phyloP scores from a whole-genome alignment of 2,329 filamentous ascomycete species.

The Eutypella sp. region DNA sequence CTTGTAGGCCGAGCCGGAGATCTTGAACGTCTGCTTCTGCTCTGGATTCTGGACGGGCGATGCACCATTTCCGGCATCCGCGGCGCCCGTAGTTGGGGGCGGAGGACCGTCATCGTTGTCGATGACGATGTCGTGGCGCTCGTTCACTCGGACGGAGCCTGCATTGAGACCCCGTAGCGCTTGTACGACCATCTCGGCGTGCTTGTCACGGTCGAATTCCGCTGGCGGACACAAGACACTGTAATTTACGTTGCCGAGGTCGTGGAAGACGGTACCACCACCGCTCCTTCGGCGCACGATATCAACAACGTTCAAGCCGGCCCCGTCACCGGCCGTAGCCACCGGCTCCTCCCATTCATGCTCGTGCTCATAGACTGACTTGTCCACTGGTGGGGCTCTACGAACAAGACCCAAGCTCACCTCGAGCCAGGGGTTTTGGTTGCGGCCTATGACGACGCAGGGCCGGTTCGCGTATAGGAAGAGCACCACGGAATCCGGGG shows the following conservation, averaged over 20 bases:
- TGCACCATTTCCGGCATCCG: not conserved
- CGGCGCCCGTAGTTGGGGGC: not conserved
- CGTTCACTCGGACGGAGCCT: conserved; percentile 68
- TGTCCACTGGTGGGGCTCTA: not conserved
- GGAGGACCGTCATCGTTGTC: conserved; percentile 6
- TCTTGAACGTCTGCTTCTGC: conserved; percentile 52
- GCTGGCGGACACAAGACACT: conserved; percentile 78
- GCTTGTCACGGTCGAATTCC: conserved; percentile 75
- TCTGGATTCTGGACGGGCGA: not conserved
- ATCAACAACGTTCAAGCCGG: conserved; percentile 30
- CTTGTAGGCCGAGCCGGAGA: conserved; percentile 95
- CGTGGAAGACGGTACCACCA: conserved; percentile 92
- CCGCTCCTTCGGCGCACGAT: conserved; percentile 83
- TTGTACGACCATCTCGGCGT: conserved; percentile 90
- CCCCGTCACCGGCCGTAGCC: too few relatives aligned
- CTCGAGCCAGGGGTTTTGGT: conserved; percentile 97
- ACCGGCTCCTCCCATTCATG: too few relatives aligned
- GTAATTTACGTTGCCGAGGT: conserved; percentile 90
- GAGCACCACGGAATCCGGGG: conserved; percentile 68
- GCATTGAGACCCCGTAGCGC: conserved; percentile 62
- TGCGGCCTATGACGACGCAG: conserved; percentile 86
- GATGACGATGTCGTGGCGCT: conserved; percentile 83
- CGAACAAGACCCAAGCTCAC: conserved; percentile 64
- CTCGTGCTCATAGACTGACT: not conserved
- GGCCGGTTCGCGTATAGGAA: conserved; percentile 86